Evolutionary conservation across 345 rosid species (phyloP), one percentile per base, ranked within the genome.

Genomic region (Luvunga scandens): DNA sequence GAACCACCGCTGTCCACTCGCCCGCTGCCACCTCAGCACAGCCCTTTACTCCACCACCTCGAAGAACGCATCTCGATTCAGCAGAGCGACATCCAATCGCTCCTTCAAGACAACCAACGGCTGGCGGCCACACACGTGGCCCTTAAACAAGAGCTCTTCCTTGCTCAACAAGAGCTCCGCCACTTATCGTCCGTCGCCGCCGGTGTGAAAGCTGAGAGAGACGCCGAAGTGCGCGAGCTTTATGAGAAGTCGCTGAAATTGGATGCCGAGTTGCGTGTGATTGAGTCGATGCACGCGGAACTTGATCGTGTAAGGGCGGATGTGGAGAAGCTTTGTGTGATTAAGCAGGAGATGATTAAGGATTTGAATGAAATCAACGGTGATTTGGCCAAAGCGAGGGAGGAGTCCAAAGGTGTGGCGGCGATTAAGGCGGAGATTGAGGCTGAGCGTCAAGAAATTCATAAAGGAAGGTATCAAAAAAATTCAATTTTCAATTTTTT

Each of bases 31-130:
- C 7, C 67, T 59, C 62, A 50, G 53, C 83, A 66, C 57, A 56
- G 24, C 61, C 57, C 8, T 53, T 67, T 76, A 69, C 74, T 61
- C 36, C 83, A 80, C 24, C 82, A 85, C 79, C 93, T 91, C 50
- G 98, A 95, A 82, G 98, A 93, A 75, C 89, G 89, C 74, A 84
- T 90, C 77, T 83, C 89, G 50, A 84, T 89, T 75, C 97, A 91
- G 82, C 90, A 85, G 62, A 89, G 84, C 14, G 92, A 95, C 80
- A 91, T 95, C 85, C 91, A 93, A 60, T 63, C 94, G 60, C 96
- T 92, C 75, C 86, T 91, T 50, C 77, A 67, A 33, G 90, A 92
- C 48, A 93, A 91, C 82, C 93, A 92, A 63, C 87, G 90, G 25
- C 88, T 93, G 8, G 88, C 90, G 1, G 85, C 91, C 30, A 72